Evolutionary conservation across 106 monocot genomes (phyloP).

Genomic region (Triglochin maritima): DNA sequence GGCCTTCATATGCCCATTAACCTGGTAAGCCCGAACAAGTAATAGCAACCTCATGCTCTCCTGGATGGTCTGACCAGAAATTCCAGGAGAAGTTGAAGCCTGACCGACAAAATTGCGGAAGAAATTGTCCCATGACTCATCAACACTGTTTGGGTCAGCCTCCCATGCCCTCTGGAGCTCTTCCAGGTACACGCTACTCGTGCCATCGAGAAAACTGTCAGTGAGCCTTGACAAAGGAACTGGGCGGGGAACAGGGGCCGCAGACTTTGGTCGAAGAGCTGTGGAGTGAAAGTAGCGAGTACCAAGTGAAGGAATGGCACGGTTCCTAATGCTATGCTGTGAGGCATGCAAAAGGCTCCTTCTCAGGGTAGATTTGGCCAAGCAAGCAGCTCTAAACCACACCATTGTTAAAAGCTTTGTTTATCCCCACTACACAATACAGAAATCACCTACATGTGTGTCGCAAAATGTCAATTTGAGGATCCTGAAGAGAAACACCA

Average conservation of each 20-base stretch:
- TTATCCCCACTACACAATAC: too few species aligned
- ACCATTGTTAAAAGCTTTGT: too few species aligned
- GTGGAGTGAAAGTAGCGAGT: conserved; percentile 10
- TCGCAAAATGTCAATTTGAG: too few species aligned
- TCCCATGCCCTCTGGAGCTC: conserved; percentile 94
- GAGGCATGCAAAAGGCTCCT: conserved; percentile 27
- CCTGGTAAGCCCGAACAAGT: conserved; percentile 78
- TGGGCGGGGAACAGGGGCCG: conserved; percentile 18
- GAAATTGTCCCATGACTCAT: conserved; percentile 95
- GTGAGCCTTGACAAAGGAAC: conserved; percentile 22
- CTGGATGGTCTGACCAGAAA: conserved; percentile 95
- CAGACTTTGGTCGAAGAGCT: conserved; percentile 1
- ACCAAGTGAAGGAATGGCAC: not conserved
- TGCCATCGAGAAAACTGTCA: conserved; percentile 68
- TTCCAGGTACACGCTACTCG: conserved; percentile 88
- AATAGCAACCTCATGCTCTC: conserved; percentile 87
- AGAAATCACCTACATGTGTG: too few species aligned
- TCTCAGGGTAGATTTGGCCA: conserved; percentile 23
- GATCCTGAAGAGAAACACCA: too few species aligned
- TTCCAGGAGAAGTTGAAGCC: conserved; percentile 55
- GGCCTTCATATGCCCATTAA: conserved; percentile 89
- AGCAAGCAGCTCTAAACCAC: conserved; percentile 43
- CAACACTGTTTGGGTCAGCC: conserved; percentile 73
- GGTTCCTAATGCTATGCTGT: conserved; percentile 13
- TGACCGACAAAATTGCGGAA: conserved; percentile 88